Evolutionary conservation across 345 rosid species (phyloP), one percentile per base, ranked within the genome.

Genomic region (Carallia pectinifolia): DNA sequence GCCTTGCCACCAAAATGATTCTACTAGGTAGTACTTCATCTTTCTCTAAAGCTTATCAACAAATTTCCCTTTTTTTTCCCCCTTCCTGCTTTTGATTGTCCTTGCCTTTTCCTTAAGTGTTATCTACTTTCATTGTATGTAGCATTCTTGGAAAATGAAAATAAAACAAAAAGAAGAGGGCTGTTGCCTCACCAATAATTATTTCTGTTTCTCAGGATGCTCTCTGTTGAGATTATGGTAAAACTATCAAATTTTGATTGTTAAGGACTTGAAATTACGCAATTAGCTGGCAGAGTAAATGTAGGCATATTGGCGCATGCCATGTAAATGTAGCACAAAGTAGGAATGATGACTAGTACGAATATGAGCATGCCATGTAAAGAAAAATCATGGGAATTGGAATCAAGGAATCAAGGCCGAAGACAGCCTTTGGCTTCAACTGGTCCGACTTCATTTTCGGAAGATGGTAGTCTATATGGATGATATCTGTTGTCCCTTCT

Each of bases 1-100:
- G 31, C 30, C 68, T 38, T 53, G 62, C 74, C 61, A 62, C 74
- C 55, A 62, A 39, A 63, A 63, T 71, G 53, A 71, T 71, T 71
- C 30, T 53, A 71, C 68, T 38, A 7, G 44, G 7, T 16, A 53
- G 7, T 16, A 53, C 60, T 23, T 2, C n/a, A 18, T 63, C 19
- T 53, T 62, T 70, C 30, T 58, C 16, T 53, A 34, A 53, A 53
- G 69, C 60, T 53, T 34, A 18, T n/a, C 60, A 18, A 4, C 53
- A 50, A 16, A 55, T 4, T 30, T 53, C 6, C 0, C 40, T 31
- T 13, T 16, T 53, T 6, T 6, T 65, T 33, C n/a, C 23, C 9
- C 9, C 68, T 34, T 31, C 2, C 33, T 31, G n/a, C 34, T 4
- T 52, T 52, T 33, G 1, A 8, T 65, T 58, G 64, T 40, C 59